phyloP scores from a whole-genome alignment of 257 asterid species.

The Euphrasia confusa region DNA sequence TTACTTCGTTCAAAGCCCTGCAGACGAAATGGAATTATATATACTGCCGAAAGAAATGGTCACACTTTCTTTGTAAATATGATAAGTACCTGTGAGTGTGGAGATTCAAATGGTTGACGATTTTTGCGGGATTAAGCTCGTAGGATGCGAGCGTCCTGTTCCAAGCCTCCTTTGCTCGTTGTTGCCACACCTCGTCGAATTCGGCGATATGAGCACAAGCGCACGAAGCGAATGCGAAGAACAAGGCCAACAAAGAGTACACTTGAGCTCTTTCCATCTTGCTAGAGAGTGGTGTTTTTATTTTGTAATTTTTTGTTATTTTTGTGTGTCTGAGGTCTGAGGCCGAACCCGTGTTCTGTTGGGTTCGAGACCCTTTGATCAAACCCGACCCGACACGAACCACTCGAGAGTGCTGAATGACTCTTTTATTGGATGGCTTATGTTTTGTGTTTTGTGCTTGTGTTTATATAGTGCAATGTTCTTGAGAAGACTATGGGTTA shows the following conservation, averaged over 20 bases:
- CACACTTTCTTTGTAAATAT: no score
- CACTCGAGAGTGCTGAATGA: background rate
- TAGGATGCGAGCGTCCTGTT: constrained; percentile 40
- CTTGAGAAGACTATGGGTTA: background rate
- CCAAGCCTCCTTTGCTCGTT: constrained; percentile 48
- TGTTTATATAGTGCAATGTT: constrained; percentile 22
- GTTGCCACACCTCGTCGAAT: constrained; percentile 43
- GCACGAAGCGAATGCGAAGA: constrained; percentile 30
- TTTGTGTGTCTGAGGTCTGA: constrained; percentile 15
- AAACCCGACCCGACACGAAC: constrained; percentile 6
- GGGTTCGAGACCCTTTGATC: constrained; percentile 28
- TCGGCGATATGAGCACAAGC: constrained; percentile 27
- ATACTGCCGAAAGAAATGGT: no score
- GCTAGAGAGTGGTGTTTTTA: background rate
- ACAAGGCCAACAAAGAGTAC: constrained; percentile 24
- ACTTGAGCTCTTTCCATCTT: constrained; percentile 29
- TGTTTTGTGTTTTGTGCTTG: background rate
- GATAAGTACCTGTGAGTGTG: constrained; percentile 33
- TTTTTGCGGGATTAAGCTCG: constrained; percentile 41
- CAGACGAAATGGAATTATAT: background rate
- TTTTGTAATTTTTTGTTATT: background rate
- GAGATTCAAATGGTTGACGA: constrained; percentile 38
- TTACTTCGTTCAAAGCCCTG: background rate
- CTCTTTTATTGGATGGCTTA: background rate
- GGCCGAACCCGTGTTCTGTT: constrained; percentile 28